Evolutionary conservation across 2,329 filamentous ascomycete genomes (phyloP), one percentile per base, ranked within the genome.

Genomic region (Didymella arachidicola): DNA sequence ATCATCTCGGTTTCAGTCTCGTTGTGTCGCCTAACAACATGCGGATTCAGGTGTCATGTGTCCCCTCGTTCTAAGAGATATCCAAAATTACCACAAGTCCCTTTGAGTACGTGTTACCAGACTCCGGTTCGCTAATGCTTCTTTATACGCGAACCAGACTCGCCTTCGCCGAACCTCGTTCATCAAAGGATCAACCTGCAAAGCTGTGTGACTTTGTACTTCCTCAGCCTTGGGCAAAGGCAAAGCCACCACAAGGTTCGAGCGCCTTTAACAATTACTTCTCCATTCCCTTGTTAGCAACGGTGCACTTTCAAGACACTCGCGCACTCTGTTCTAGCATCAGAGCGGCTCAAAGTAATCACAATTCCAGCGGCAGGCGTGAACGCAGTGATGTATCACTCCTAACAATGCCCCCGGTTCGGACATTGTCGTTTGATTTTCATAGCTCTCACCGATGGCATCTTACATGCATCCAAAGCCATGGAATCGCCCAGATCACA

Each of bases 371-470:
- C 41, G 41, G 7, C 18, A 39, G 12, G 7, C 18, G 36, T 39
- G 10, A 39, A 10, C 36, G 18, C 18, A 8, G 36, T 39, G 18
- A 22, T 39, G 18, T 39, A 39, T 39, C 44, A 44, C 32, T 10
- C 38, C n/a, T 36, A 41, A 26, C 36, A 22, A 29, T 4, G 16
- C 25, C 36, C 61, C 57, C 34, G 49, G 4, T 18, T 38, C 8
- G 36, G 36, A 4, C 6, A 39, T 4, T 18, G 16, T 4, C 48
- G 50, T 5, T 73, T 62, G 62, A 72, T 73, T 14, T 66, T 73
- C 42, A 29, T 73, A 12, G 58, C 66, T 8, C 44, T 70, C 47
- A 72, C 72, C 53, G 62, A 72, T 53, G 71, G 58, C 5, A 59
- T 65, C 19, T 32, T 16, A 16, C 3, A 32, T 1, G 30, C 7